phyloP scores from a whole-genome alignment of 306 rosid species.

The Styphnolobium japonicum region DNA sequence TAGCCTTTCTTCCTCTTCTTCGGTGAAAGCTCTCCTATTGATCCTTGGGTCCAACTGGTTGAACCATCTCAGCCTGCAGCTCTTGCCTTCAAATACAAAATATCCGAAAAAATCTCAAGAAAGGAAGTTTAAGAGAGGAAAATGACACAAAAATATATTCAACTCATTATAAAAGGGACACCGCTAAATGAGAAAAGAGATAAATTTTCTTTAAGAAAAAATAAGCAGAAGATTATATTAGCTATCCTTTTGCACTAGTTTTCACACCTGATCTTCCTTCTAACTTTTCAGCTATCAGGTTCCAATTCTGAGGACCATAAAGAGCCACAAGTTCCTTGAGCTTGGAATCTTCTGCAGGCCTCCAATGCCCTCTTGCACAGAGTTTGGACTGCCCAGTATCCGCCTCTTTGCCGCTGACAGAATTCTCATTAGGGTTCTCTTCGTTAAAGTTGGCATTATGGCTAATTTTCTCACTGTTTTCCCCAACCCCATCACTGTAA shows the following conservation, averaged over 20 bases:
- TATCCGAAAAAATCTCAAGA: neutral
- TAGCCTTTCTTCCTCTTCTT: constrained; percentile 91
- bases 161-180: neutral
- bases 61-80: constrained; percentile 96
- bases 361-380: constrained; percentile 98
- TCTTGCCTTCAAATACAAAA: constrained; percentile 60
- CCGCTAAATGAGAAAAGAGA: neutral
- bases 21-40: constrained; percentile 80
- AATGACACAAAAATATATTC: neutral
- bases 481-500: constrained; percentile 46
- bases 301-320: constrained; percentile 99
- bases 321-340: constrained; percentile 89
- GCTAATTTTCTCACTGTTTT: constrained; percentile 29
- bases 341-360: constrained; percentile 96
- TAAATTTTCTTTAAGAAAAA: neutral
- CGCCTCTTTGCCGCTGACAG: constrained; percentile 37
- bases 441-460: constrained; percentile 10
- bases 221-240: neutral
- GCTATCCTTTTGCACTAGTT: neutral
- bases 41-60: constrained; percentile 98
- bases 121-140: neutral
- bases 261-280: constrained; percentile 95
- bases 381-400: constrained; percentile 69
- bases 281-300: constrained; percentile 89
- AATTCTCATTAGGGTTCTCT: constrained; percentile 44